Evolutionary conservation across 2,329 filamentous ascomycete genomes (phyloP).

Genomic region (Xylariaceae sp.): DNA sequence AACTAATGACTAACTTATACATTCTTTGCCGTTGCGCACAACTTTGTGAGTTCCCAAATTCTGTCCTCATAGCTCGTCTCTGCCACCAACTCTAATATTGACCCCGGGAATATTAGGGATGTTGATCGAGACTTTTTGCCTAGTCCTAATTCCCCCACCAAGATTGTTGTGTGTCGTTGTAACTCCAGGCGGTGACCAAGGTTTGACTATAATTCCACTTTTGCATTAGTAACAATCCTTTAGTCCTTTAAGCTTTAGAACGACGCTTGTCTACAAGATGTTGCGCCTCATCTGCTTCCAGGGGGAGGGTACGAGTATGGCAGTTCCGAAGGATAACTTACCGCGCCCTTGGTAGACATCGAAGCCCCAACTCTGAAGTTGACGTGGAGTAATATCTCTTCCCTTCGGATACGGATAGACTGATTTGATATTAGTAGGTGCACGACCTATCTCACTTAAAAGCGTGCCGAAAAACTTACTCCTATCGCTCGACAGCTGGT

Average conservation of each 20-base stretch:
- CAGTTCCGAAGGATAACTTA: background rate
- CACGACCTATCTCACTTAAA: background rate
- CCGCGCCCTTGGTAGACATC: slow-evolving; percentile 36
- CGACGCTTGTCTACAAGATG: too few relatives aligned
- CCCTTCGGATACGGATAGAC: slow-evolving; percentile 35
- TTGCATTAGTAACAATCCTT: too few relatives aligned
- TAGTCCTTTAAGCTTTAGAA: too few relatives aligned
- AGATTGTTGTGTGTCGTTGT: background rate
- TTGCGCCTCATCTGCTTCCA: too few relatives aligned
- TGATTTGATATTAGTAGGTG: background rate
- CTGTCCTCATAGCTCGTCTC: background rate
- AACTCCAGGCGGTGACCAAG: slow-evolving; percentile 30
- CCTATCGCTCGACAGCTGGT: slow-evolving; percentile 33
- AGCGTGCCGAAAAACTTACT: background rate
- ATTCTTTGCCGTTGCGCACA: too few relatives aligned
- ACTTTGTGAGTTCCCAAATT: background rate
- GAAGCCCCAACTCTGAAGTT: slow-evolving; percentile 34
- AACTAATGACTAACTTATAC: too few relatives aligned
- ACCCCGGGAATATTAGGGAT: background rate
- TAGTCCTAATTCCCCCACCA: background rate
- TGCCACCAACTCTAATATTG: background rate
- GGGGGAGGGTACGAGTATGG: too few relatives aligned
- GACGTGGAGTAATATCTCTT: slow-evolving; percentile 22
- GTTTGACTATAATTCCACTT: slow-evolving; percentile 13
- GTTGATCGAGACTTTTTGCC: background rate